Conservation (phyloP, 164 flowering plant genomes). For the Liquidambar formosana region DNA sequence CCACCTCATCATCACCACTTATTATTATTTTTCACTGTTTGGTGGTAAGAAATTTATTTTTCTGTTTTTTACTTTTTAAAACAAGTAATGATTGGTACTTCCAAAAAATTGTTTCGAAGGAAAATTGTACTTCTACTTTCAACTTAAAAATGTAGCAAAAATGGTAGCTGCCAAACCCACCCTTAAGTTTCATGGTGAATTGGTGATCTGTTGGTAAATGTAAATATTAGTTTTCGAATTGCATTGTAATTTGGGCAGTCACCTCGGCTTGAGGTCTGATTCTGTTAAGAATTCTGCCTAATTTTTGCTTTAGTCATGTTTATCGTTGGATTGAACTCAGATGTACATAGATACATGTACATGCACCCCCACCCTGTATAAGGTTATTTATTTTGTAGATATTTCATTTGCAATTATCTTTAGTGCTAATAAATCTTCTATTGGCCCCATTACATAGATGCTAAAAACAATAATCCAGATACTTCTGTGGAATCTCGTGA, state of each 20-base stretch:
- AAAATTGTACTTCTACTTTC: too few relatives aligned
- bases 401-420: neutral
- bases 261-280: neutral
- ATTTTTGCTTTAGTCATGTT: neutral
- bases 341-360: neutral
- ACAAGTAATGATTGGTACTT: too few relatives aligned
- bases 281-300: neutral
- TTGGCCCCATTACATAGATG: constrained; percentile 21
- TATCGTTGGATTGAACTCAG: neutral
- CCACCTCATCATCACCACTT: too few relatives aligned
- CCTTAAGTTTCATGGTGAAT: neutral
- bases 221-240: neutral
- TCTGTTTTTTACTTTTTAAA: too few relatives aligned
- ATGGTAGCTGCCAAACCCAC: too few relatives aligned
- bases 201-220: neutral
- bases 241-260: neutral
- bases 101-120: too few relatives aligned
- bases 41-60: too few relatives aligned
- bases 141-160: too few relatives aligned
- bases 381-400: neutral
- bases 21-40: too few relatives aligned
- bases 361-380: neutral
- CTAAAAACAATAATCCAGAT: constrained; percentile 19
- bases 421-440: neutral
- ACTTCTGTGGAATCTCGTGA: constrained; percentile 20